Conservation (phyloP, 1,284 basidiomycete genomes). For the Leccinum angustisporum region DNA sequence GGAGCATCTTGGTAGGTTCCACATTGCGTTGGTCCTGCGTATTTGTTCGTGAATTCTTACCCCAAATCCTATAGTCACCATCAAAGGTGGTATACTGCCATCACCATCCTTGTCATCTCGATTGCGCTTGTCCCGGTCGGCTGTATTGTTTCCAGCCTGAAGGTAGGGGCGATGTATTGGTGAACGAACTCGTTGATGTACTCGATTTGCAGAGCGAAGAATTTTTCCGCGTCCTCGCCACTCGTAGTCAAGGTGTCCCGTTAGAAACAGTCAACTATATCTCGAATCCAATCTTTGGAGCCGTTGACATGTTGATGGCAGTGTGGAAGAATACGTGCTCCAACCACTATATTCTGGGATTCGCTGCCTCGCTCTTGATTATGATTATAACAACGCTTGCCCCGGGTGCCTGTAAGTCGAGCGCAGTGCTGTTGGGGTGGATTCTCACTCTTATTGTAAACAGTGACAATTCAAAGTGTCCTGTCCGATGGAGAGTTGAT, state of each 20-base stretch:
- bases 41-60: not conserved
- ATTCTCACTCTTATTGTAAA: not conserved
- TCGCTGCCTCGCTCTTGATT: conserved; percentile 20
- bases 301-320: conserved; percentile 13
- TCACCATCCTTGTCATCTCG: conserved; percentile 31
- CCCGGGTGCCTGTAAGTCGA: conserved; percentile 27
- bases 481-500: conserved; percentile 23
- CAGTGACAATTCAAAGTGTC: conserved; percentile 26
- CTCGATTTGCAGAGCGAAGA: conserved; percentile 25
- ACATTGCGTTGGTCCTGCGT: not conserved
- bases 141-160: conserved; percentile 20
- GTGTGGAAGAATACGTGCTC: conserved; percentile 25
- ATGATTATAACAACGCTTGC: conserved; percentile 24
- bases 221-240: conserved; percentile 27
- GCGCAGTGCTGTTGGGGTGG: not conserved
- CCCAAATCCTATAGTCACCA: conserved; percentile 15
- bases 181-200: not conserved
- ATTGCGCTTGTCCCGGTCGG: conserved; percentile 29
- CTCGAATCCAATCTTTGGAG: conserved; percentile 28
- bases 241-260: conserved; percentile 21
- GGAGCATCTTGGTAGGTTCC: conserved; percentile 22
- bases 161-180: conserved; percentile 7
- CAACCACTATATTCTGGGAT: conserved; percentile 23
- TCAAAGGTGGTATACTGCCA: conserved; percentile 30
- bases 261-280: conserved; percentile 25